These are phyloP conservation scores for Alternaria sp. DNA, from an alignment of 2,329 filamentous ascomycete species.

Conservation along the genomic window DNA sequence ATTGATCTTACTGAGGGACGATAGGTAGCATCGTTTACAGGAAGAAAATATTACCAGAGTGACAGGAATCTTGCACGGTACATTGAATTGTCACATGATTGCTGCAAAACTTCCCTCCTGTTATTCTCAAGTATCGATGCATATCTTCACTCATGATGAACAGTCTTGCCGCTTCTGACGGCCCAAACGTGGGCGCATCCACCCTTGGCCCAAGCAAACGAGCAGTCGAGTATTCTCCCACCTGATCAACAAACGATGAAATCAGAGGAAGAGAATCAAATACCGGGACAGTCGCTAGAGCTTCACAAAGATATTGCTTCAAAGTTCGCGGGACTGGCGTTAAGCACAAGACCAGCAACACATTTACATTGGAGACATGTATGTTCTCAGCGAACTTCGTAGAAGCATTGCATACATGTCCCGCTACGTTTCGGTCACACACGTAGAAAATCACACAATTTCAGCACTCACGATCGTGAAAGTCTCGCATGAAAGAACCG, in stretches of 20 bases:
- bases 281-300: neutral
- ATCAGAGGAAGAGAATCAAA: neutral
- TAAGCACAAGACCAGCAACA: neutral
- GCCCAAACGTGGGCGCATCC: neutral
- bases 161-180: neutral
- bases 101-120: neutral
- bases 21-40: too few relatives aligned
- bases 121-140: neutral
- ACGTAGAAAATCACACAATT: neutral
- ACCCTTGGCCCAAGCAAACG: neutral
- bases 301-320: neutral
- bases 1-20: neutral
- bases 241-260: neutral
- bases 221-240: neutral
- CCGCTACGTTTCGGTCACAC: neutral
- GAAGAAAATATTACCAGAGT: neutral
- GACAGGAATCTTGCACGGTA: neutral
- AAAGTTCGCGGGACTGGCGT: neutral
- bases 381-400: neutral
- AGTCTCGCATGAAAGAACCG: neutral
- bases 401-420: neutral
- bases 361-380: neutral
- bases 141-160: neutral
- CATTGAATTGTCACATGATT: neutral
- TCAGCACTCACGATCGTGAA: neutral